Conservation (phyloP, 306 rosid genomes). For the Begonia masoniana region DNA sequence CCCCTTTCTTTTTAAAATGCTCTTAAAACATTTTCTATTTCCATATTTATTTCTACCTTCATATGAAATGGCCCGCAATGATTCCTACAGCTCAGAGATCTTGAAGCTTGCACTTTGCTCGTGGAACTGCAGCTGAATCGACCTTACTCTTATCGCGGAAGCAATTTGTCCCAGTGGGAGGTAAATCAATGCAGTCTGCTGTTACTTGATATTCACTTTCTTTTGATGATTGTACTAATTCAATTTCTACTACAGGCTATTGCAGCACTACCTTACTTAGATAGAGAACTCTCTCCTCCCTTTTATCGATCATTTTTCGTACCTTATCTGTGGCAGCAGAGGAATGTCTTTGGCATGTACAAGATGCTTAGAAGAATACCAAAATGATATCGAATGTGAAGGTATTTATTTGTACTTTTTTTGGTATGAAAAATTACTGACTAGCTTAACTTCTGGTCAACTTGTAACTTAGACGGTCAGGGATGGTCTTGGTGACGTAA, state of each 20-base stretch:
- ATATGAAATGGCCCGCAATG: slow-evolving; percentile 2
- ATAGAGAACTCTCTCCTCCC: slow-evolving; percentile 85
- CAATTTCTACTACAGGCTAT: slow-evolving; percentile 31
- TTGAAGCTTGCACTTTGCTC: slow-evolving; percentile 69
- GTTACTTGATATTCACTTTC: neutral
- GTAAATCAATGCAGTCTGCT: slow-evolving; percentile 21
- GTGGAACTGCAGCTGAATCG: slow-evolving; percentile 82
- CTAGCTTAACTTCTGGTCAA: too few species aligned
- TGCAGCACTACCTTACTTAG: slow-evolving; percentile 79
- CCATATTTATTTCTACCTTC: slow-evolving; percentile 1
- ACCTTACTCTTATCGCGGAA: slow-evolving; percentile 77
- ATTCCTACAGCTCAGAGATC: slow-evolving; percentile 50
- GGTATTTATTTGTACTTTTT: too few species aligned
- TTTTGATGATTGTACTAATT: neutral
- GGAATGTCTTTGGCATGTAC: slow-evolving; percentile 87
- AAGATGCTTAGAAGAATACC: slow-evolving; percentile 54
- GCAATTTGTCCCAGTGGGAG: slow-evolving; percentile 79
- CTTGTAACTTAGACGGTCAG: too few species aligned
- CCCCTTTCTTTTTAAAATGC: neutral
- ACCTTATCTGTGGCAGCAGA: slow-evolving; percentile 77
- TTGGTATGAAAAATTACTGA: too few species aligned
- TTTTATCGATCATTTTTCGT: slow-evolving; percentile 80
- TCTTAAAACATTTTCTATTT: neutral
- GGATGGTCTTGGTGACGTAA: too few species aligned
- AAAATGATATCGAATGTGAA: slow-evolving; percentile 10